Evolutionary conservation across 192 early-diverging fungal genomes (phyloP), one percentile per base, ranked within the genome.

Genomic region (Linnemannia hyalina): DNA sequence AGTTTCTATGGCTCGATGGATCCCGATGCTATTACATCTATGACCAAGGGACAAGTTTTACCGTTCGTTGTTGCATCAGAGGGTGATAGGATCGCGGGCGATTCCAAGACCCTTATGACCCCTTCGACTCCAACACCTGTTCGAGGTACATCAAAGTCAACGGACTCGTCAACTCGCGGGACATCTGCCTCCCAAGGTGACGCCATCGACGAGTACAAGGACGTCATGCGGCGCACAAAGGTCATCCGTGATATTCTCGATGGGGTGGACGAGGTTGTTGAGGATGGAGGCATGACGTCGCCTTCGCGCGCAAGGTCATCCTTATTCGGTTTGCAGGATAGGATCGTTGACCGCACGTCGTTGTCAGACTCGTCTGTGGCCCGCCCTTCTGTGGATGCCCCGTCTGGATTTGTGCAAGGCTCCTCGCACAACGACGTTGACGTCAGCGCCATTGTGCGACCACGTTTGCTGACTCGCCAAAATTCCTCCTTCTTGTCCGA

Each of bases 241-340:
- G 40, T 80, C 15, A 86, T 86, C 36, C 79, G 80, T 2, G 70
- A 70, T 16, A 86, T 86, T 60, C n/a, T 86, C 46, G 84, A 86
- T 55, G 84, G 79, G 3, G 75, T 78, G 4, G 78, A 72, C 0
- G 77, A 77, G 18, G 78, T 73, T 26, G 42, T 32, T 26, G 78
- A 18, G 26, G 69, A 63, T 23, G 32, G 36, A 22, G 8, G 32
- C 6, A 36, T 68, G n/a, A 36, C 49, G 1, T 29, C 36, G 29
- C 40, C 75, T 0, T 38, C 54, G 13, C 44, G 71, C 40, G 29
- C 32, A 49, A 18, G 22, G 22, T 32, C 84, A 35, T 74, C 42
- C 4, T 36, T 65, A 11, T 29, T 36, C 60, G 44, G 41, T 29
- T 9, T 77, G 0, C 18, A 57, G 22, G 70, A 73, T 6, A 71